Evolutionary conservation across 345 rosid species (phyloP).

Genomic region (Durio zibethinus): DNA sequence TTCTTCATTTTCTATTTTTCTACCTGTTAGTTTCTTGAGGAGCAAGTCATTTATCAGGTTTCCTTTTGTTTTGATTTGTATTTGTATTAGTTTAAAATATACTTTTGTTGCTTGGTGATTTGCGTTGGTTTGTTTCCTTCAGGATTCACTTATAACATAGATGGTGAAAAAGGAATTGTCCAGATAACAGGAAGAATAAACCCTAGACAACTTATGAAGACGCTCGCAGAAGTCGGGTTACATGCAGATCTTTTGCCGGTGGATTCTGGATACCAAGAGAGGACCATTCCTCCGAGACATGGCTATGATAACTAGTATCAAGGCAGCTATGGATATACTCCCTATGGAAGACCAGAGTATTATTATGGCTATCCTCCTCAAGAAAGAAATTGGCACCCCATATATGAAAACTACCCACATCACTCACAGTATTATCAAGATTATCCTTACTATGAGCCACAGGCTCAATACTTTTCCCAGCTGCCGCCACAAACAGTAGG

Average conservation of each 20-base stretch:
- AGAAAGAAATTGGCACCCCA: neutral
- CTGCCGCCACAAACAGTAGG: neutral
- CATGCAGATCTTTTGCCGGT: neutral
- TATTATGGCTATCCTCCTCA: neutral
- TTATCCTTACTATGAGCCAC: neutral
- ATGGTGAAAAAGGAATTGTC: neutral
- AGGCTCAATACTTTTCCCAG: neutral
- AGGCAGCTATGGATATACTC: neutral
- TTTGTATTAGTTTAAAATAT: neutral
- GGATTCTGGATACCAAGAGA: neutral
- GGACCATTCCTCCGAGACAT: neutral
- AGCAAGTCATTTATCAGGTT: neutral
- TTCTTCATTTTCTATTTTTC: neutral
- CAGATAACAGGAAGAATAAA: slow-evolving; percentile 9
- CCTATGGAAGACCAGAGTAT: neutral
- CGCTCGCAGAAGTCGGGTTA: neutral
- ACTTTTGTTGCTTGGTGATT: neutral
- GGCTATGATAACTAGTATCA: neutral
- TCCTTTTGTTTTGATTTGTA: neutral
- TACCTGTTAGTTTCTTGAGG: neutral
- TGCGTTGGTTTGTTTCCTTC: neutral
- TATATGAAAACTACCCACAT: slow-evolving; percentile 2
- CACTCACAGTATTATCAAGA: neutral
- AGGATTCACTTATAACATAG: neutral
- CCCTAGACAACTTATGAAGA: slow-evolving; percentile 8